Evolutionary conservation across 2,329 filamentous ascomycete species (phyloP).

Genomic region (Pyricularia sp.): DNA sequence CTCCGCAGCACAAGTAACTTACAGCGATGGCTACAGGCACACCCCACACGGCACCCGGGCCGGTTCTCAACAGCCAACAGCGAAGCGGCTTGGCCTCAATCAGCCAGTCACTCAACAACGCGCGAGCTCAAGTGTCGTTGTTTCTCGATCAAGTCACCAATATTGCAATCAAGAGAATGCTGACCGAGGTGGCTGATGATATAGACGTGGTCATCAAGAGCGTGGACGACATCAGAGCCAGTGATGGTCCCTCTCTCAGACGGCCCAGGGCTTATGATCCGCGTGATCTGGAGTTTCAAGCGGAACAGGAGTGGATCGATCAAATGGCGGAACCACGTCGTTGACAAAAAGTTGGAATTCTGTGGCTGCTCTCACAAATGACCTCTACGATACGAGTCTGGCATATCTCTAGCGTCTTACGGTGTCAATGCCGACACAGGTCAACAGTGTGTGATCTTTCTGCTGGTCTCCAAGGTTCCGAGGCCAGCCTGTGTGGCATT

Average conservation of each 20-base stretch:
- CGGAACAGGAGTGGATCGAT: background rate
- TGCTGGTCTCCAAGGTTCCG: no score
- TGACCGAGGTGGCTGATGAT: background rate
- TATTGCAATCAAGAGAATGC: background rate
- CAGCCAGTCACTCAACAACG: background rate
- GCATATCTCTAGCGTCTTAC: no score
- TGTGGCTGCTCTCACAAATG: no score
- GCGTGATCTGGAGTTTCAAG: background rate
- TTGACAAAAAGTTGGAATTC: no score
- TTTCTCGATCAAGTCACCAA: background rate
- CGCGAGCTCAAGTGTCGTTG: background rate
- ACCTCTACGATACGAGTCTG: no score
- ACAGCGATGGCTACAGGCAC: background rate
- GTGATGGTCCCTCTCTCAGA: background rate
- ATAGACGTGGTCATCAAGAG: background rate
- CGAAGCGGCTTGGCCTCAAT: background rate
- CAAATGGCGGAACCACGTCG: background rate
- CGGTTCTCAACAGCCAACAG: background rate
- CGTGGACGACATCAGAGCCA: background rate
- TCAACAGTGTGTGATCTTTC: no score
- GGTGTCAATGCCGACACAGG: no score
- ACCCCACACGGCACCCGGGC: background rate
- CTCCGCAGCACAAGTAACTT: background rate
- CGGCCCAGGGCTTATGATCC: background rate
- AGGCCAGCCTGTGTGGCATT: no score